A percentile compares a stretch with the other conserved stretches of the same genome.
Conservation (phyloP, 2,329 filamentous ascomycete species). For the Neurospora sp. region DNA sequence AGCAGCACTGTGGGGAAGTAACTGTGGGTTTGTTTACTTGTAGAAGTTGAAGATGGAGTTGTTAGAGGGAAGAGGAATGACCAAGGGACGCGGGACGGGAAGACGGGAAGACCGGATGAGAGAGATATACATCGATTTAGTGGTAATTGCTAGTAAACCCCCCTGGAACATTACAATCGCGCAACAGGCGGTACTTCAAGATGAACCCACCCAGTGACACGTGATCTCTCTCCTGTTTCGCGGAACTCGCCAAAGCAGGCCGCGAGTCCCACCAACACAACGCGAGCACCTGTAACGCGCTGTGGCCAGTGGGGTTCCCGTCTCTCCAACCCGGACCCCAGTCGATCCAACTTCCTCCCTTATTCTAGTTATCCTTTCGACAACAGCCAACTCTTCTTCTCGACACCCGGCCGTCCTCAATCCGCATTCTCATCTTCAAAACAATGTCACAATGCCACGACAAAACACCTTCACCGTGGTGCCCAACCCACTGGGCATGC, state of each 20-base stretch:
- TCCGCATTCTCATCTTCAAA: not conserved
- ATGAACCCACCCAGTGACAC: not conserved
- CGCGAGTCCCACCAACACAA: not conserved
- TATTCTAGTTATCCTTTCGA: not conserved
- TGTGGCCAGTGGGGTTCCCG: not conserved
- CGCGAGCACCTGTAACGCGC: not conserved
- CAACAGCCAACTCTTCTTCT: not conserved
- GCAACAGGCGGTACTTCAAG: not conserved
- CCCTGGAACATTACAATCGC: rapidly evolving
- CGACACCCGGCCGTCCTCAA: not conserved
- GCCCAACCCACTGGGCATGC: slow-evolving; percentile 22
- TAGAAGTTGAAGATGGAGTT: not conserved
- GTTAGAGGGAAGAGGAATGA: not conserved
- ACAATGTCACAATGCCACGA: slow-evolving; percentile 21
- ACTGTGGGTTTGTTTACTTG: not conserved
- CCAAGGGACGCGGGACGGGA: not conserved
- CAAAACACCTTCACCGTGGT: slow-evolving; percentile 28
- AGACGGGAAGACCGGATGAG: not conserved
- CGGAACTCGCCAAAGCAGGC: not conserved
- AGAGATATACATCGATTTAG: not conserved
- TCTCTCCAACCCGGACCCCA: not conserved
- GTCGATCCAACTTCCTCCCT: not conserved
- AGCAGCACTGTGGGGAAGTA: not conserved
- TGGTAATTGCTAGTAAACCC: not conserved
- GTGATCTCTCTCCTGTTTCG: not conserved